A percentile compares a stretch with the other conserved stretches of the same genome.
These are phyloP conservation scores for Lactarius pseudohatsudake DNA, from an alignment of 768 basidiomycete genomes.

Conservation along the genomic window DNA sequence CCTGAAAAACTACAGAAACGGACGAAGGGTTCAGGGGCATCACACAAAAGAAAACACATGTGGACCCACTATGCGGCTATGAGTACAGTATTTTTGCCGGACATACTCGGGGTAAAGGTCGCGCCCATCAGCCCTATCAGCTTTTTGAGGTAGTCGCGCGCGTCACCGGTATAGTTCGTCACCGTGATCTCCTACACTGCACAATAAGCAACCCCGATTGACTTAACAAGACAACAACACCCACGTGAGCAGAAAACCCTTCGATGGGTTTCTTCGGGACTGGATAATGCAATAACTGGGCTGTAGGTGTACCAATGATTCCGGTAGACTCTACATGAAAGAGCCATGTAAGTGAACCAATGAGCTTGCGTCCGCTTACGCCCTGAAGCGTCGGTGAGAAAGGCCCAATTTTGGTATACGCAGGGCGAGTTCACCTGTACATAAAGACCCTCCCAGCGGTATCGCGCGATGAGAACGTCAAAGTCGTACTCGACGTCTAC, in stretches of 20 bases:
- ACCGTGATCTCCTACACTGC: conserved; percentile 66
- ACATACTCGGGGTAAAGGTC: conserved; percentile 80
- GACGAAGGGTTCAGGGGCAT: conserved; percentile 3
- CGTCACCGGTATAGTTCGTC: conserved; percentile 85
- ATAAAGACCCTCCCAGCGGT: conserved; percentile 67
- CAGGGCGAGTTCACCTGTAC: conserved; percentile 47
- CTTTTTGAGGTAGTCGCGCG: conserved; percentile 85
- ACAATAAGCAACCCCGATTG: conserved; percentile 1
- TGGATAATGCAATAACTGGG: conserved; percentile 85
- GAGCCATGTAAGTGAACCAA: conserved; percentile 83
- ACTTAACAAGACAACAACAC: conserved; percentile 33
- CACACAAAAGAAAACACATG: background rate
- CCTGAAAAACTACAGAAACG: conserved; percentile 30
- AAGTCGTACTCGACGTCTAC: conserved; percentile 46
- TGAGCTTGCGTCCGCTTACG: conserved; percentile 51
- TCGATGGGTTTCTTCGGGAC: conserved; percentile 60
- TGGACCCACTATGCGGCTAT: conserved; percentile 77
- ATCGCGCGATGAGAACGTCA: conserved; percentile 76
- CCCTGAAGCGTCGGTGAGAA: conserved; percentile 47
- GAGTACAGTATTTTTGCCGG: conserved; percentile 70
- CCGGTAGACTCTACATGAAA: conserved; percentile 73
- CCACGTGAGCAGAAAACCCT: conserved; percentile 60
- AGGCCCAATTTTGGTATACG: background rate
- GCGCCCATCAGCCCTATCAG: conserved; percentile 77
- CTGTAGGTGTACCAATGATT: conserved; percentile 58